Evolutionary conservation across 805 yeast species (phyloP).

Genomic region (Yamadazyma insecticola): DNA sequence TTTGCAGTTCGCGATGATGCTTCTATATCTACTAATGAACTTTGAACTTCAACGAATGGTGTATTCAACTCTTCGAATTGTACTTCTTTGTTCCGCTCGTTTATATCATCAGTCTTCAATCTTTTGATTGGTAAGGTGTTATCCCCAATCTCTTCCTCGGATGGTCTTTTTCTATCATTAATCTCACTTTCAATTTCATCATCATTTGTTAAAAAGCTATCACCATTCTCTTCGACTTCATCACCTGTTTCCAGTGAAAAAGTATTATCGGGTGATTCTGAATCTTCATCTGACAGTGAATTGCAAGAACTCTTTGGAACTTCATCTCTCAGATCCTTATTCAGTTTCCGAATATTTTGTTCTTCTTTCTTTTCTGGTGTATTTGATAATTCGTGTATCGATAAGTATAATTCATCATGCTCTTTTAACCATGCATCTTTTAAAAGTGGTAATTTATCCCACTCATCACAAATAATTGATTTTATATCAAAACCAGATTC

Average conservation of each 20-base stretch:
- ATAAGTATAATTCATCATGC: not conserved
- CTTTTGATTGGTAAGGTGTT: too few species aligned
- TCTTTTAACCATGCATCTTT: not conserved
- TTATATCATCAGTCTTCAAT: too few species aligned
- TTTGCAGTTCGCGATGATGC: too few species aligned
- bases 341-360: not conserved
- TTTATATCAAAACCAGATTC: conserved; percentile 2
- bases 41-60: too few species aligned
- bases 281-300: conserved; percentile 5
- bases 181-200: not conserved
- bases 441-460: conserved; percentile 1
- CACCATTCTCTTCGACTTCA: conserved; percentile 2
- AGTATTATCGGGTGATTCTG: conserved; percentile 5
- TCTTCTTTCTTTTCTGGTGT: not conserved
- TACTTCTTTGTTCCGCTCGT: too few species aligned
- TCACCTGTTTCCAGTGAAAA: conserved; percentile 9
- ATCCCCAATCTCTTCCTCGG: too few species aligned
- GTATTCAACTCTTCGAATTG: too few species aligned
- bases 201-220: conserved; percentile 4
- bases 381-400: not conserved
- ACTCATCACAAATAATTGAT: not conserved
- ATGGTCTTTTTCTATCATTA: too few species aligned
- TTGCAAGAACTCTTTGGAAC: not conserved
- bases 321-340: not conserved
- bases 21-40: too few species aligned